These are phyloP conservation scores for Crassisporium funariophilum DNA, from an alignment of 768 basidiomycete genomes.

Conservation along the genomic window DNA sequence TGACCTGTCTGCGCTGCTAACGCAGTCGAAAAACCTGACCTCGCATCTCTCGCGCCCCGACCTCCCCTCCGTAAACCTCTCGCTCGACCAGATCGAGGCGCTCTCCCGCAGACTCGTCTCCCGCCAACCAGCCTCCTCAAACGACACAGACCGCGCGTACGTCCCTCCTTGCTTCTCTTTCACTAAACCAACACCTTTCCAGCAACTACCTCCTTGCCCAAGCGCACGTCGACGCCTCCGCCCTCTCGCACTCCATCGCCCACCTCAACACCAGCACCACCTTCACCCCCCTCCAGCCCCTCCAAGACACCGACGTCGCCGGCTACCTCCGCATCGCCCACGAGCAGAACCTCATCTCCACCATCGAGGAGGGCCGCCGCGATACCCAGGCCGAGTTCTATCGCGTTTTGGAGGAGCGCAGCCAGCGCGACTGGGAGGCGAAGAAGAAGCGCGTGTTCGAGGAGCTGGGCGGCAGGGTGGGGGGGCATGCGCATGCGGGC, in stretches of 20 bases:
- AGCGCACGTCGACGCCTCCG: conserved; percentile 91
- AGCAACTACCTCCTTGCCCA: conserved; percentile 94
- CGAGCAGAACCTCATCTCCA: conserved; percentile 92
- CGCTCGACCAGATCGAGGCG: conserved; percentile 93
- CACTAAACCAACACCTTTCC: conserved; percentile 7
- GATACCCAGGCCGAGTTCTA: conserved; percentile 89
- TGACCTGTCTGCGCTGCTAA: conserved; percentile 71
- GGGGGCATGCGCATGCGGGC: conserved; percentile 60
- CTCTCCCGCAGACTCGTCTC: conserved; percentile 86
- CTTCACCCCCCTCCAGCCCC: conserved; percentile 86
- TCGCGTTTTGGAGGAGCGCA: conserved; percentile 72
- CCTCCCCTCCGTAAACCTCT: conserved; percentile 85
- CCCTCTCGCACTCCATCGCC: conserved; percentile 80
- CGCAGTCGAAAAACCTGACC: conserved; percentile 71
- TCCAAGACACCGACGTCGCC: conserved; percentile 92
- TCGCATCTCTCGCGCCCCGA: conserved; percentile 79
- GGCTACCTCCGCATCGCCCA: conserved; percentile 95
- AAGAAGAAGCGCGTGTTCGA: conserved; percentile 90
- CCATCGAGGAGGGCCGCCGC: conserved; percentile 87
- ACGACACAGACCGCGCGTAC: conserved; percentile 75
- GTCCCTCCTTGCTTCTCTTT: conserved; percentile 23
- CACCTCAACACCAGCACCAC: conserved; percentile 80
- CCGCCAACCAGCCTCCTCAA: conserved; percentile 62
- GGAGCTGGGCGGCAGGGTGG: conserved; percentile 75
- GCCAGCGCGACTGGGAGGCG: conserved; percentile 83